A percentile compares a stretch with the other conserved stretches of the same genome.
phyloP scores from a whole-genome alignment of 306 rosid species.

The Cucumis cinereus region DNA sequence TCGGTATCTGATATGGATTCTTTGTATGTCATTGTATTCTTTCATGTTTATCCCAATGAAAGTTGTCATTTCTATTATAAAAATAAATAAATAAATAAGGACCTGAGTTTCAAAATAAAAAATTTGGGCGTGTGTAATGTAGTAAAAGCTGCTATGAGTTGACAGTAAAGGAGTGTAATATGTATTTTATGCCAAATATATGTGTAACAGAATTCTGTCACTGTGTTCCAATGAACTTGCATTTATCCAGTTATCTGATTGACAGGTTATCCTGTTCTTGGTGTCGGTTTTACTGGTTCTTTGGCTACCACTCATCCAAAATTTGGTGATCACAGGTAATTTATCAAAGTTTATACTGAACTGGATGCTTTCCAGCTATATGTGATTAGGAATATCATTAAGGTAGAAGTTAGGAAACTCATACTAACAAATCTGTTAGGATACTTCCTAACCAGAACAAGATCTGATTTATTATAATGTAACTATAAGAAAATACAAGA shows the following conservation, averaged over 20 bases:
- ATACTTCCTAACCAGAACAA: no score
- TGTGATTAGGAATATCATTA: neutral
- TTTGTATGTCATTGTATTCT: no score
- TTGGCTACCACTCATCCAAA: conserved; percentile 55
- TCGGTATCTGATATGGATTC: no score
- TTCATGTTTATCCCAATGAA: no score
- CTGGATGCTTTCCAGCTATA: neutral
- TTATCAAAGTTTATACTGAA: neutral
- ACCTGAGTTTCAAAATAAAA: neutral
- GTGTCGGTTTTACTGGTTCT: conserved; percentile 83
- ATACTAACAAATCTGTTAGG: neutral
- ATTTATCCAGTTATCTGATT: conserved; percentile 2
- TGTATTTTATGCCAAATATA: neutral
- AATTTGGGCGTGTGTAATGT: neutral
- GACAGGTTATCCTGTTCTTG: conserved; percentile 73
- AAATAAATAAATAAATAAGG: no score
- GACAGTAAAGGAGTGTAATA: neutral
- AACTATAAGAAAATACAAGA: no score
- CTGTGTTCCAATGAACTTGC: conserved; percentile 4
- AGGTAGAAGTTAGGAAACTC: neutral
- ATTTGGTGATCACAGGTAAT: conserved; percentile 75
- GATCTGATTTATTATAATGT: no score
- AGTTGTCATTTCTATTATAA: no score
- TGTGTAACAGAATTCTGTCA: neutral
- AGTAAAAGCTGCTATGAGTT: neutral